Evolutionary conservation across 495 filamentous ascomycete genomes (phyloP).

Genomic region (Friedmanniomyces endolithicus): DNA sequence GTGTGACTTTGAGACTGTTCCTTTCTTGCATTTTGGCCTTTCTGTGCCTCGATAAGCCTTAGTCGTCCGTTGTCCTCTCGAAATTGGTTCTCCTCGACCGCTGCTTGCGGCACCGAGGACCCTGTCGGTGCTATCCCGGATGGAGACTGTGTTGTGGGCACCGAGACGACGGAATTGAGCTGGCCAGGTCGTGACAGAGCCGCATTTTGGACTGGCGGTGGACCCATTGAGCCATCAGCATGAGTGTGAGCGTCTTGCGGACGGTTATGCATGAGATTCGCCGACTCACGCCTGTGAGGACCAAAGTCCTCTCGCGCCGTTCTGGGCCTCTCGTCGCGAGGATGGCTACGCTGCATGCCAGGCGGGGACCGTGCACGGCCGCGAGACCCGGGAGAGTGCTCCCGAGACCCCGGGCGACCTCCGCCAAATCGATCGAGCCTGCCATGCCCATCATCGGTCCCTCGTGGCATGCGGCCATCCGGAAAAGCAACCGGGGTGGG

Average conservation of each 20-base stretch:
- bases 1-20: not conserved
- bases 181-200: not conserved
- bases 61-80: not conserved
- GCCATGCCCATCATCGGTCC: slow-evolving; percentile 20
- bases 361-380: slow-evolving; percentile 21
- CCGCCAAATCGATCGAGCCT: slow-evolving; percentile 27
- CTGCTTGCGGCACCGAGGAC: not conserved
- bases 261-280: not conserved
- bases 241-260: not conserved
- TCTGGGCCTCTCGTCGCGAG: slow-evolving; percentile 20
- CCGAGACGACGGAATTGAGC: not conserved
- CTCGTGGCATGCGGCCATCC: not conserved
- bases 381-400: slow-evolving; percentile 22
- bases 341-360: slow-evolving; percentile 11
- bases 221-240: slow-evolving; percentile 15
- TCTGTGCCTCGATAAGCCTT: not conserved
- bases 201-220: not conserved
- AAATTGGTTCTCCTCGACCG: not conserved
- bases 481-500: slow-evolving; percentile 10
- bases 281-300: not conserved
- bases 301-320: not conserved
- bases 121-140: not conserved
- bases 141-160: not conserved
- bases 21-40: not conserved
- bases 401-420: slow-evolving; percentile 19